Conservation (phyloP, 345 rosid genomes). For the Psidium friedrichsthalianum region DNA sequence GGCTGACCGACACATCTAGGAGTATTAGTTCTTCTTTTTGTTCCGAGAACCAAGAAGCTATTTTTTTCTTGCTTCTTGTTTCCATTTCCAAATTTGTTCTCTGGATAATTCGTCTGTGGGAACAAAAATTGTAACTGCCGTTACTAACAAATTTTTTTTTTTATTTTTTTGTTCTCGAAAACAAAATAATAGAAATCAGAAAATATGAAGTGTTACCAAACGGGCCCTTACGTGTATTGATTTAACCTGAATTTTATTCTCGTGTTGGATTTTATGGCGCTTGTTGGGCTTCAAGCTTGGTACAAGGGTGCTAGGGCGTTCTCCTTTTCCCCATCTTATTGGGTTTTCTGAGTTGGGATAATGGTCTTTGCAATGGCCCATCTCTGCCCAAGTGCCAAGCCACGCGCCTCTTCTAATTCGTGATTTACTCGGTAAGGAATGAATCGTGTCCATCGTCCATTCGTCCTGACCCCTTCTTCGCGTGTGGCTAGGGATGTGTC, state of each 20-base stretch:
- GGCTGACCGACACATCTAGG: no score
- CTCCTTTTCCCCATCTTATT: background rate
- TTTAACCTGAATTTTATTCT: background rate
- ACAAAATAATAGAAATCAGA: no score
- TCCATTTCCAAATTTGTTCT: no score
- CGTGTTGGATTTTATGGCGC: background rate
- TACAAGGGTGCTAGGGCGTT: background rate
- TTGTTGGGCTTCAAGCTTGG: background rate
- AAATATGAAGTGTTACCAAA: no score
- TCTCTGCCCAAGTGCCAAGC: background rate
- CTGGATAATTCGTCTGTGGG: no score
- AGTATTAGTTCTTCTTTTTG: no score
- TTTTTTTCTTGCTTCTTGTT: no score
- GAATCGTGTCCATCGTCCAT: background rate
- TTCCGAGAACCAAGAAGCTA: no score
- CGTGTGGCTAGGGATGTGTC: background rate
- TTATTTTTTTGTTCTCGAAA: no score
- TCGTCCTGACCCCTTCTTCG: background rate
- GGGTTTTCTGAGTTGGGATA: fast-evolving
- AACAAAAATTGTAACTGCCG: no score
- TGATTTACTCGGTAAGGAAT: background rate
- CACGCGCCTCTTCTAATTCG: background rate
- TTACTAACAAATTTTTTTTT: no score
- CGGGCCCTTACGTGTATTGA: no score
- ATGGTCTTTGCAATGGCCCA: background rate